Percentiles rank a stretch among this genome's conserved stretches.
Conservation (phyloP, 305 asterid species). For the Fraxinus sp. region DNA sequence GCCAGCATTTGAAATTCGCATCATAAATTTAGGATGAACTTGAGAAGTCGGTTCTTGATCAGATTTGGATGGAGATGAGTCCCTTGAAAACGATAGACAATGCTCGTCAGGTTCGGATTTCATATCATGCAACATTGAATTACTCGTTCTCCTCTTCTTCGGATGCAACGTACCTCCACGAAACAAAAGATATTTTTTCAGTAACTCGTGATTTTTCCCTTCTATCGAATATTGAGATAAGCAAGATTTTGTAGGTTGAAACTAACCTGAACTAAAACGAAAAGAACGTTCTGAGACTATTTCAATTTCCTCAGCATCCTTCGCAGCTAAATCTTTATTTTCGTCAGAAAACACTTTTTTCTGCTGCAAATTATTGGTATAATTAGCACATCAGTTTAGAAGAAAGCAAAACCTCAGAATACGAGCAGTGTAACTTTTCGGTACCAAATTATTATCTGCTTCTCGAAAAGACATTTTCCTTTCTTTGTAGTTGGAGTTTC, state of each 20-base stretch:
- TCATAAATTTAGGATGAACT: conserved; percentile 46
- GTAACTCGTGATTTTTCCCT: conserved; percentile 2
- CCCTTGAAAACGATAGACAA: conserved; percentile 52
- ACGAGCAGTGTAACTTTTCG: neutral
- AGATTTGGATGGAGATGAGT: conserved; percentile 69
- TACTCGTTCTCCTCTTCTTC: conserved; percentile 65
- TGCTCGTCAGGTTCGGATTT: conserved; percentile 49
- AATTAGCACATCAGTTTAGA: neutral
- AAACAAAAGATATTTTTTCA: conserved; percentile 3
- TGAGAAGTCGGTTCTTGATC: conserved; percentile 51
- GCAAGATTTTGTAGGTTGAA: neutral
- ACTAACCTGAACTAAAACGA: conserved; percentile 43
- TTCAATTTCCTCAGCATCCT: conserved; percentile 42
- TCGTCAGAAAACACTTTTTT: conserved; percentile 32
- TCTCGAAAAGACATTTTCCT: conserved; percentile 36
- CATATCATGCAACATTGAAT: conserved; percentile 34
- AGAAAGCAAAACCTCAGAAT: neutral
- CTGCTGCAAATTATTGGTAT: conserved; percentile 24
- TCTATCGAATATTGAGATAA: neutral
- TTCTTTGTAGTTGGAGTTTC: conserved; percentile 38
- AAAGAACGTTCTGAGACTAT: conserved; percentile 37
- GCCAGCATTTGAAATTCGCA: conserved; percentile 29
- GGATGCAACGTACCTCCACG: conserved; percentile 58
- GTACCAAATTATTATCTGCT: conserved; percentile 41
- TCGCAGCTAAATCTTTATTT: conserved; percentile 34